Evolutionary conservation across 78 protist genomes (phyloP), one percentile per base, ranked within the genome.

Genomic region (Reticulomyxa filosa): DNA sequence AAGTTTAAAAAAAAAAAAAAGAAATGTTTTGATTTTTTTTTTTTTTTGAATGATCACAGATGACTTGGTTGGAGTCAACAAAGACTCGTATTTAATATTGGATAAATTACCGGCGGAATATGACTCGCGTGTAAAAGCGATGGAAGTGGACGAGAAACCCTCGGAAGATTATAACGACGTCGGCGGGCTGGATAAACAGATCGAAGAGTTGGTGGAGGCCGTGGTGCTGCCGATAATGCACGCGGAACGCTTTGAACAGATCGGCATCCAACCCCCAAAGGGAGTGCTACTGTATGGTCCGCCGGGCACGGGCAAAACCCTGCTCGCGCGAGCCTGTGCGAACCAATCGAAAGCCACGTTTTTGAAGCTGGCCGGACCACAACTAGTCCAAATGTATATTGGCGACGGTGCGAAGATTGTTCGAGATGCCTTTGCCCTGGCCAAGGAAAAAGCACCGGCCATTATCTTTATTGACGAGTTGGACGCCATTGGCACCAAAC

Each of bases 371-470:
- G 99, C 97, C 0, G 99, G 94, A 0, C 96, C 99, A 22, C 96
- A 90, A 70, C 79, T 92, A 4, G 97, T 92, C 35, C 96, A 87
- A 80, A 94, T 90, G 98, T 94, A 85, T 57, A 90, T 97, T 55
- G 99, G 99, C 4, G 99, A 93, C 70, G 99, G 99, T 8, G 98
- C 99, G 25, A 86, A 84, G 76, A 46, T 97, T 3, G 97, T 97
- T 22, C 80, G 99, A 8, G 99, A 97, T 38, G 98, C 98, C 20
- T 97, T 97, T 70, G 91, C 92, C 4, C 84, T 97, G 25, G 99
- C 99, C 36, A 86, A 86, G 65, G 97, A 92, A 62, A 93, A 92
- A 78, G 71, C 37, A 37, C 66, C 38, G 20, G 27, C 36, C 38
- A 66, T 65, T 3, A 25, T 39, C 4, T 67, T 74, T 67, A 97